phyloP scores from a whole-genome alignment of 2,329 filamentous ascomycete genomes.

The Aureobasidium leucospermi region DNA sequence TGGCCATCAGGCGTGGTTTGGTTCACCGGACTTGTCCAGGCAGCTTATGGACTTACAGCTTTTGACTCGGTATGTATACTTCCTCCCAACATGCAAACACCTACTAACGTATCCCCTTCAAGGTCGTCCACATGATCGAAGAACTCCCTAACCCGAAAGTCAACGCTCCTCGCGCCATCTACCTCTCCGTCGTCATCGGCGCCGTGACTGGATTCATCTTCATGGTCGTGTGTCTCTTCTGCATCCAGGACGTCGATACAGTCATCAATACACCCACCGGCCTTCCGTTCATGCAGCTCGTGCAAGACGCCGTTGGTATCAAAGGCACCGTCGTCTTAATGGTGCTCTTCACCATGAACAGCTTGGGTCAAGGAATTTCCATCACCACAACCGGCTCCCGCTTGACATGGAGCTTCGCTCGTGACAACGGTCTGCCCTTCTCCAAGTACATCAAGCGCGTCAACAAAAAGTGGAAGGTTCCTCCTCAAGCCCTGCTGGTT shows the following conservation, averaged over 20 bases:
- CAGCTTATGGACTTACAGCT: conserved; percentile 50
- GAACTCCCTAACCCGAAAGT: conserved; percentile 47
- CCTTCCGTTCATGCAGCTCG: conserved; percentile 55
- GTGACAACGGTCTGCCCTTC: conserved; percentile 23
- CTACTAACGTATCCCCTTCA: not conserved
- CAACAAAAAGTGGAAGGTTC: conserved; percentile 45
- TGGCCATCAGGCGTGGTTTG: conserved; percentile 51
- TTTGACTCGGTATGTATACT: conserved; percentile 40
- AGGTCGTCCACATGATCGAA: conserved; percentile 51
- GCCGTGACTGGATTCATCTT: conserved; percentile 47
- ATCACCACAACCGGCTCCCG: conserved; percentile 36
- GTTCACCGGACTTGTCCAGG: conserved; percentile 52
- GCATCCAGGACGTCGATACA: conserved; percentile 41
- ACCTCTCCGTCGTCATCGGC: conserved; percentile 42
- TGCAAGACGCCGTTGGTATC: conserved; percentile 44
- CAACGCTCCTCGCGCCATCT: conserved; percentile 47
- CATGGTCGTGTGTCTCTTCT: conserved; percentile 50
- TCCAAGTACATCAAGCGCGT: conserved; percentile 29
- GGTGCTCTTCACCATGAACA: conserved; percentile 49
- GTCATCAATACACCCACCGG: conserved; percentile 40
- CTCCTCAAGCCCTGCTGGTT: conserved; percentile 45
- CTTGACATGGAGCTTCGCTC: conserved; percentile 24
- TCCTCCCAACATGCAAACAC: not conserved
- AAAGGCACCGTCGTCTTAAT: conserved; percentile 41
- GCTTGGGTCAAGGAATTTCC: conserved; percentile 46